Evolutionary conservation across 257 asterid species (phyloP).

Genomic region (Solanum verrucosum): DNA sequence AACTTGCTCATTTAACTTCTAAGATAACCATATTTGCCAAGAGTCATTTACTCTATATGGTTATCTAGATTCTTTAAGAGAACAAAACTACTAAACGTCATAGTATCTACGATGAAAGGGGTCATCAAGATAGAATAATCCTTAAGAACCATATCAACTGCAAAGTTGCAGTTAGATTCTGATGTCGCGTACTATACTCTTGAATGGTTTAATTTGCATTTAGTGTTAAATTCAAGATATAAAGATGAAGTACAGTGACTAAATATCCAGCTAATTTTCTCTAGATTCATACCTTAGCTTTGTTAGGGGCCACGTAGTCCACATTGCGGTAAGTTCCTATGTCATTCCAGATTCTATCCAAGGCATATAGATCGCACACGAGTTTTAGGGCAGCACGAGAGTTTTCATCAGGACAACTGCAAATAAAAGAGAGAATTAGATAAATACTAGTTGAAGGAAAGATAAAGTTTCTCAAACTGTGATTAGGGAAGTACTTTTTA

Average conservation of each 20-base stretch:
- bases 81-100: background rate
- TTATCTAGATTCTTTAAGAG: background rate
- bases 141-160: background rate
- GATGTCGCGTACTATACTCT: background rate
- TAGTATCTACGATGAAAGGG: background rate
- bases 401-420: constrained; percentile 72
- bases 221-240: background rate
- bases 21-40: background rate
- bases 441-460: background rate
- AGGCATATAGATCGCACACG: constrained; percentile 82
- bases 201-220: background rate
- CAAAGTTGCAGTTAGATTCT: background rate
- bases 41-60: background rate
- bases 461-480: background rate
- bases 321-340: constrained; percentile 94
- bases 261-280: background rate
- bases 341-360: constrained; percentile 96
- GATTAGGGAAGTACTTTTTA: constrained; percentile 33
- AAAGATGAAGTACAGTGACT: background rate
- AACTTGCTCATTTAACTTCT: background rate
- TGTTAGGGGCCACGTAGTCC: constrained; percentile 96
- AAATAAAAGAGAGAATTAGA: constrained; percentile 7
- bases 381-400: constrained; percentile 75
- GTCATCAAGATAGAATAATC: background rate
- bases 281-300: constrained; percentile 65